Evolutionary conservation across 2,329 filamentous ascomycete genomes (phyloP).

Genomic region (Colletotrichum sp.): DNA sequence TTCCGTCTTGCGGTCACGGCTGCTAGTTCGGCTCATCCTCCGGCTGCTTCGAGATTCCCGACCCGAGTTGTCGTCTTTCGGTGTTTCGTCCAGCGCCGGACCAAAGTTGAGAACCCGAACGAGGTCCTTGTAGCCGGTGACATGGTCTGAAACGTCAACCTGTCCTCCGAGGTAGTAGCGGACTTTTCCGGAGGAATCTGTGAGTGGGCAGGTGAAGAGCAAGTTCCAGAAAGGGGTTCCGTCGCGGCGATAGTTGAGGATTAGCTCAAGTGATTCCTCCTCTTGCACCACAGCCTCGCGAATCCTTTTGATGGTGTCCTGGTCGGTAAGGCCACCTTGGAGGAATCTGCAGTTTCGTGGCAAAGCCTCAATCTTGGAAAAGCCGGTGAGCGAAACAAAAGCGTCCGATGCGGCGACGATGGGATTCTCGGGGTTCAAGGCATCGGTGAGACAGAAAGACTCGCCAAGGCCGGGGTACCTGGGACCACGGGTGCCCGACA

Average conservation of each 20-base stretch:
- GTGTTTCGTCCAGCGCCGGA: constrained; percentile 7
- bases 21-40: constrained; percentile 9
- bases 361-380: constrained; percentile 50
- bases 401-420: constrained; percentile 55
- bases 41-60: constrained; percentile 5
- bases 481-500: constrained; percentile 40
- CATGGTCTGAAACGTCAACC: constrained; percentile 60
- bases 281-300: constrained; percentile 42
- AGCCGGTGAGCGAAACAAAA: constrained; percentile 57
- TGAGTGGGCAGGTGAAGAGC: constrained; percentile 57
- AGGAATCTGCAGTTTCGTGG: constrained; percentile 55
- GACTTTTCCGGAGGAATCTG: constrained; percentile 50
- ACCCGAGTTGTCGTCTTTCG: neutral
- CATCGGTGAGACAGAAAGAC: constrained; percentile 63
- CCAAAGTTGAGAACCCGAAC: constrained; percentile 52
- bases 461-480: constrained; percentile 60
- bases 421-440: constrained; percentile 52
- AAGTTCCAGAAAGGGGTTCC: constrained; percentile 63
- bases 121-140: constrained; percentile 55
- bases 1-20: constrained; percentile 17
- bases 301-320: constrained; percentile 43
- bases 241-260: constrained; percentile 56
- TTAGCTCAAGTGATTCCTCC: constrained; percentile 52
- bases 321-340: constrained; percentile 52
- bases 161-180: constrained; percentile 61